Evolutionary conservation across 2,329 filamentous ascomycete species (phyloP).

Genomic region (Chaetomiaceae sp.): DNA sequence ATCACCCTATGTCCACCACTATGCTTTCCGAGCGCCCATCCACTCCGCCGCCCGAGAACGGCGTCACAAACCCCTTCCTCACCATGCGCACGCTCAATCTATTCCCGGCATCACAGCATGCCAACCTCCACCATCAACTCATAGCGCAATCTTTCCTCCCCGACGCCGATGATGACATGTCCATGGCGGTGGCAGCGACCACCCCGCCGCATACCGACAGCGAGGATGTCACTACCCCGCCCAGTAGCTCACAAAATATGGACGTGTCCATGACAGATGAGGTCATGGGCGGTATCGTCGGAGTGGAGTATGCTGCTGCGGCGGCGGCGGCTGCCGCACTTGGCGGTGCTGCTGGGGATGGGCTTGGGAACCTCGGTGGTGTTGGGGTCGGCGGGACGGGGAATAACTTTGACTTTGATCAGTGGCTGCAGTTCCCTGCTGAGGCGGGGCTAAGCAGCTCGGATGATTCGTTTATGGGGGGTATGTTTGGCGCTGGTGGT

Average conservation of each 20-base stretch:
- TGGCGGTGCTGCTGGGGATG: background rate
- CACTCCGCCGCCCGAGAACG: conserved; percentile 52
- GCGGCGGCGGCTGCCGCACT: background rate
- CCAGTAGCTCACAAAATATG: too few species aligned
- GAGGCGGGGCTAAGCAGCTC: conserved; percentile 40
- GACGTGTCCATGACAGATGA: conserved; percentile 35
- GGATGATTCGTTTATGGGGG: conserved; percentile 36
- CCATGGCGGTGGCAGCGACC: too few species aligned
- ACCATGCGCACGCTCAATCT: conserved; percentile 13
- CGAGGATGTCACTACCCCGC: conserved; percentile 21
- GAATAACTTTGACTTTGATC: conserved; percentile 50
- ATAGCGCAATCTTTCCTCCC: background rate
- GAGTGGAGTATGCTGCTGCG: background rate
- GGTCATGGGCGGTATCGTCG: background rate
- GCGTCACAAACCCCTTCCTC: conserved; percentile 33
- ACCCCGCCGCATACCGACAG: conserved; percentile 44
- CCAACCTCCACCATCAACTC: conserved; percentile 28
- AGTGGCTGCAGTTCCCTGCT: conserved; percentile 55
- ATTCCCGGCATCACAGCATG: conserved; percentile 15
- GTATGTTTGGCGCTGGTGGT: conserved; percentile 9
- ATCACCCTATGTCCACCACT: too few species aligned
- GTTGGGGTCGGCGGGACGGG: background rate
- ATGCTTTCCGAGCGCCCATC: conserved; percentile 27
- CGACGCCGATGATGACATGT: background rate
- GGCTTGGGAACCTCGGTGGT: background rate